Base-by-base conservation (phyloP, 2,329 filamentous ascomycete genomes). In the Diatrype stigma region DNA sequence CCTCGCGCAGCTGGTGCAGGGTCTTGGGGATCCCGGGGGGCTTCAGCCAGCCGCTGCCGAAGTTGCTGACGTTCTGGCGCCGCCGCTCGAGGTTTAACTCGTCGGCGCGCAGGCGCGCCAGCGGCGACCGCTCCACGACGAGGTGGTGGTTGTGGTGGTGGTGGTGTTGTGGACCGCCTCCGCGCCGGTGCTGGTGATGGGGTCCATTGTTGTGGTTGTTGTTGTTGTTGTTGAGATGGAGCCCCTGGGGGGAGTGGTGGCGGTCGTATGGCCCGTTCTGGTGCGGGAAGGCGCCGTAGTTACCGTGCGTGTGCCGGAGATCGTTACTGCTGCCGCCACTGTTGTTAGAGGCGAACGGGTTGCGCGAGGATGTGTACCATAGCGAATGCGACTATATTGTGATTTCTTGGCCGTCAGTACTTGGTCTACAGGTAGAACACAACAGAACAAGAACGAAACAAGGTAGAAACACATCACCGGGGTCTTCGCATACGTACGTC, bases 1-100 rank as follows among this genome's bases (percentile, higher is more conserved):
- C 94, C 70, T 99, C 94, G 40, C 88, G 86, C 72, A 91, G 82
- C 56, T 95, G 91, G 65, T 95, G 86, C 53, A 96, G 82, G 1
- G 93, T 96, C 76, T 97, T 99, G 51, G 84, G 69, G 50, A 96
- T 80, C 7, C 93, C 94, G 0, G 90, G 91, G 0, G 94, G 94
- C 52, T 87, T 89, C 50, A 99, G 85, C 94, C 94, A 99, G 42
- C 81, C 82, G 58, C 86, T 88, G 53, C 94, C 94, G 65, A 95
- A 96, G 63, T 91, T 89, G 45, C 87, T 82, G 28, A 97, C 87
- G 58, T 93, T 90, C 45, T 82, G 73, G 63, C 92, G 90, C 45
- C 93, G 89, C 8, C 86, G 80, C 49, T 86, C 81, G 57, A 95
- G 79, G 51, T 84, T 80, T 54, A 84, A 80, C 72, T 97, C 94